Evolutionary conservation across 306 rosid species (phyloP), one percentile per base, ranked within the genome.

Genomic region (Mimosa bimucronata): DNA sequence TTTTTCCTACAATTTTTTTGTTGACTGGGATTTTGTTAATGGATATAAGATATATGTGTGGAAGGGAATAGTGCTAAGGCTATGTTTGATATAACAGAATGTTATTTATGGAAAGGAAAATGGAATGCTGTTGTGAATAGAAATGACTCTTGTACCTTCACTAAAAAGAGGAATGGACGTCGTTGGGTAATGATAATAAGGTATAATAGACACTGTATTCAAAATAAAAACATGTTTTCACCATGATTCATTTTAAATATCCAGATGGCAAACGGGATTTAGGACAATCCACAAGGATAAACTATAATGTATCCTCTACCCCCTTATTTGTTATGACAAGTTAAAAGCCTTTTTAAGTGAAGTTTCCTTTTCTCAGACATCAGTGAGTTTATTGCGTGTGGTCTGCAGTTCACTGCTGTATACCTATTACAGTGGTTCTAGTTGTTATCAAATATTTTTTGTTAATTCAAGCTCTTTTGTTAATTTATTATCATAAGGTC

Each of bases 401-500:
- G 25, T 48, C 37, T 21, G 15, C 55, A 41, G 34, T 23, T 69
- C 21, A 21, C 18, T 48, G 40, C 10, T 72, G 0, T 48, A 14
- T 48, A 29, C 29, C 45, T 38, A 72, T 18, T 48, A 30, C 30
- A 29, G 40, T 71, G 76, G 15, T 72, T 46, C 10, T 48, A 16
- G 76, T 31, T 45, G 11, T 26, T 71, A 69, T 19, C 40, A 3
- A 29, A 16, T 1, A 5, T 1, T 16, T 71, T 19, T 75, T 78
- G 53, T 64, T 31, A 4, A 7, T 48, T 25, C 53, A 71, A 42
- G 34, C 50, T n/a, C 64, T 25, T 73, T 71, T n/a, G 3, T 60
- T 82, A 23, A 18, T 30, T 31, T 44, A 40, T 57, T 42, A 48
- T 73, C 75, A 55, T 80, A 83, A 93, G 98, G 97, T 86, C 92